These are phyloP conservation scores for Goffeauzyma gilvescens DNA, from an alignment of 768 basidiomycete species.

Conservation along the genomic window DNA sequence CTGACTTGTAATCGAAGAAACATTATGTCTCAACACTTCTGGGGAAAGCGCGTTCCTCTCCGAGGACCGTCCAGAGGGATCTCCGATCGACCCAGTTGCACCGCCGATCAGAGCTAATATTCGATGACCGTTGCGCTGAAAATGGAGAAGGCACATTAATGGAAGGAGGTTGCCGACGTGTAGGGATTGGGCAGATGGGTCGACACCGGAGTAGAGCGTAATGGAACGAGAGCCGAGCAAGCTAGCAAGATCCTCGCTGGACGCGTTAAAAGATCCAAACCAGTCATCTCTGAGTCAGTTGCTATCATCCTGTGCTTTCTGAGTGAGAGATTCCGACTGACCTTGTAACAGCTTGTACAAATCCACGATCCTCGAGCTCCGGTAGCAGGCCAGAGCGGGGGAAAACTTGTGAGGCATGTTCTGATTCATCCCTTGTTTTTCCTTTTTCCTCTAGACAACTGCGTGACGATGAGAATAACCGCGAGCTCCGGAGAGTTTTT, in stretches of 20 bases:
- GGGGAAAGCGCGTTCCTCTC: slow-evolving; percentile 56
- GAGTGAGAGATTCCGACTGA: slow-evolving; percentile 4
- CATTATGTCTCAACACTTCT: slow-evolving; percentile 48
- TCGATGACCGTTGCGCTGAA: slow-evolving; percentile 64
- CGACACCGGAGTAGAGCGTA: slow-evolving; percentile 68
- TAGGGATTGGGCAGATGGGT: slow-evolving; percentile 73
- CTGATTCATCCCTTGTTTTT: too few species aligned
- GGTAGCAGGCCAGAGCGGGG: slow-evolving; percentile 15
- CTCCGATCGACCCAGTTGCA: slow-evolving; percentile 88
- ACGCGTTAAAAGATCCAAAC: neutral
- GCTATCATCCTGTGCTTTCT: too few species aligned
- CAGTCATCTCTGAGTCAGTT: neutral
- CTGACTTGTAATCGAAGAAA: slow-evolving; percentile 43
- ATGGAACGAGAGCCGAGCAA: slow-evolving; percentile 20
- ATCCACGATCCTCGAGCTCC: slow-evolving; percentile 25
- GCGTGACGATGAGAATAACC: too few species aligned
- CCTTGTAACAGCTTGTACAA: slow-evolving; percentile 29
- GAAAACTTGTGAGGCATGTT: too few species aligned
- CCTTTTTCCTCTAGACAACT: too few species aligned
- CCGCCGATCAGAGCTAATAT: slow-evolving; percentile 85
- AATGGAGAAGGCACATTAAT: slow-evolving; percentile 67
- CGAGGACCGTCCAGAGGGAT: slow-evolving; percentile 71
- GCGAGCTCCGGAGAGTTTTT: too few species aligned
- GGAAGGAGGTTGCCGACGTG: slow-evolving; percentile 90
- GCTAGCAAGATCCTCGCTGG: slow-evolving; percentile 2